Evolutionary conservation across 139 green algal genomes (phyloP).

Genomic region (Tetraselmis chui): DNA sequence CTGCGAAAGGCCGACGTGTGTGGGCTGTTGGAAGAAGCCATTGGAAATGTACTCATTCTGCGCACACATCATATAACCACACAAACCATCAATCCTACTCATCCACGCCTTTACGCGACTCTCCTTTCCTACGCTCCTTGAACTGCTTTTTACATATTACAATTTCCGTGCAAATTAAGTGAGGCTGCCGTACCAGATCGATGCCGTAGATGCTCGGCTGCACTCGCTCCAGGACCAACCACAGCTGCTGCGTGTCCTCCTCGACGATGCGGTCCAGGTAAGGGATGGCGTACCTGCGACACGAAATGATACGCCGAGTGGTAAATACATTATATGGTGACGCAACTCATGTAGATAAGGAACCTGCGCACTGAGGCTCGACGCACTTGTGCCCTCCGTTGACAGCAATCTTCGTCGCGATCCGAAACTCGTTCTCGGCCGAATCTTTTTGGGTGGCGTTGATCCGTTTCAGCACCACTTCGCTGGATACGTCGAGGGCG

Average conservation of each 20-base stretch:
- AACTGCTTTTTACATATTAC: too few species aligned
- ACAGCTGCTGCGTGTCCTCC: not conserved
- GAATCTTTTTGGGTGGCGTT: not conserved
- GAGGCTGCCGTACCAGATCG: not conserved
- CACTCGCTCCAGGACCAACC: not conserved
- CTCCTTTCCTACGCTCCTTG: too few species aligned
- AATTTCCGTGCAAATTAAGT: too few species aligned
- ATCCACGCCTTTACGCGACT: too few species aligned
- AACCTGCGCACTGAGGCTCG: too few species aligned
- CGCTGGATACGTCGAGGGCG: not conserved
- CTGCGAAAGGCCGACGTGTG: not conserved
- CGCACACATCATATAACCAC: not conserved
- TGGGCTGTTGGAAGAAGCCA: not conserved
- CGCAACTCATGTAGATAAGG: too few species aligned
- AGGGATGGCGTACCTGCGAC: not conserved
- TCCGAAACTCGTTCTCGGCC: not conserved
- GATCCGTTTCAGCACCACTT: not conserved
- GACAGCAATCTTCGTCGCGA: not conserved
- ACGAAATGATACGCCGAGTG: too few species aligned
- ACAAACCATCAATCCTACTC: too few species aligned
- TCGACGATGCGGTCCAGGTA: not conserved
- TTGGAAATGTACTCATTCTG: not conserved
- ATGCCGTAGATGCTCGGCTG: not conserved
- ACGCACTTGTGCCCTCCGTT: not conserved
- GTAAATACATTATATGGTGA: too few species aligned